These are phyloP conservation scores for Apiotrichum gamsii DNA, from an alignment of 1,284 basidiomycete species.

Conservation along the genomic window DNA sequence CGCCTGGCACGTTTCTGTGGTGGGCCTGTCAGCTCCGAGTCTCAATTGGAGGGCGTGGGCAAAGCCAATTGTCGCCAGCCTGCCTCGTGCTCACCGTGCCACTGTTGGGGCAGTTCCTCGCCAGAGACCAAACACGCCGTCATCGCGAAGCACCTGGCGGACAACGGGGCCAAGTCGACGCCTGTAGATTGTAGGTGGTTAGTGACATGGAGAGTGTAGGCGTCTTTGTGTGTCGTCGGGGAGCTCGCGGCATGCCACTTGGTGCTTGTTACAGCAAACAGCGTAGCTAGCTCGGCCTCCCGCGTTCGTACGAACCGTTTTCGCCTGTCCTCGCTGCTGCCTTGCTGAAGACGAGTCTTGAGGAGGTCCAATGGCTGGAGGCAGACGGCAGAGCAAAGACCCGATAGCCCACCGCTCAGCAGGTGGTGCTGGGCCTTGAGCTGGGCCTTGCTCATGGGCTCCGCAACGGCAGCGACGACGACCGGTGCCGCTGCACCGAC, in stretches of 20 bases:
- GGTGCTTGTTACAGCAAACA: too few relatives aligned
- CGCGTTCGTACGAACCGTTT: too few relatives aligned
- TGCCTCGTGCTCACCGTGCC: conserved; percentile 52
- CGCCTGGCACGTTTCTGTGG: conserved; percentile 80
- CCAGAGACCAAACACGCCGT: conserved; percentile 54
- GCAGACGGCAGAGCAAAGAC: conserved; percentile 42
- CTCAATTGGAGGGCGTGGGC: too few relatives aligned
- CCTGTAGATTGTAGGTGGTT: conserved; percentile 19
- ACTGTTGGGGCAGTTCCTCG: conserved; percentile 78
- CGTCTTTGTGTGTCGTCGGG: too few relatives aligned
- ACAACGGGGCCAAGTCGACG: conserved; percentile 26
- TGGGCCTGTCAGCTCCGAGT: not conserved
- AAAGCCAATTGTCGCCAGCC: too few relatives aligned
- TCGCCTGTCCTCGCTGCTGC: conserved; percentile 21
- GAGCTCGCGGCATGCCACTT: too few relatives aligned
- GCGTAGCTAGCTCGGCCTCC: too few relatives aligned
- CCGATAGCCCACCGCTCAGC: conserved; percentile 42
- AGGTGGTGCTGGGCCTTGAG: conserved; percentile 44
- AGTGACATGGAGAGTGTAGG: too few relatives aligned
- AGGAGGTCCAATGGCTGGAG: conserved; percentile 62
- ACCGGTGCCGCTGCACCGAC: too few relatives aligned
- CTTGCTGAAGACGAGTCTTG: conserved; percentile 79
- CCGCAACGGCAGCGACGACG: not conserved
- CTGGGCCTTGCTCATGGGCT: not conserved
- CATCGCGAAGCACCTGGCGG: conserved; percentile 43